A percentile compares a stretch with the other conserved stretches of the same genome.
phyloP scores from a whole-genome alignment of 352 stramenopile species.

The Globisporangium ultimum region DNA sequence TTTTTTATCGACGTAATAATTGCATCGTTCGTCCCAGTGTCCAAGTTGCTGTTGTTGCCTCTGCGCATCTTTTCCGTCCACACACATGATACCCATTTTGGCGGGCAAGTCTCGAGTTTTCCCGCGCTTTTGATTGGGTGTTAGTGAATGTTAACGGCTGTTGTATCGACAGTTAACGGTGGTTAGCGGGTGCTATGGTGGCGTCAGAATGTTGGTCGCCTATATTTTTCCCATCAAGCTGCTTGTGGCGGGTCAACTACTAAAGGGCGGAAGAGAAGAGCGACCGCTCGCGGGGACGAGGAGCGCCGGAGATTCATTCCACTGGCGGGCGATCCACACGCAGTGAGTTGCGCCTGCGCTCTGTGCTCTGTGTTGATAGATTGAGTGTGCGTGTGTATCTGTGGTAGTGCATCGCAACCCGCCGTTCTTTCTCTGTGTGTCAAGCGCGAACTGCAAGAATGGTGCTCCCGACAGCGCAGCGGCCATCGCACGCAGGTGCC shows the following conservation, averaged over 20 bases:
- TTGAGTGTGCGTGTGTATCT: neutral
- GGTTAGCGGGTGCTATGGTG: neutral
- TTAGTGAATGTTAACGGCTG: neutral
- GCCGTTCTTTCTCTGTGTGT: no score
- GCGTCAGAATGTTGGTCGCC: neutral
- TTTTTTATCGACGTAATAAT: no score
- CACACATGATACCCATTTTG: neutral
- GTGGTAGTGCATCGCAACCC: neutral
- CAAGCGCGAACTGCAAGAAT: neutral
- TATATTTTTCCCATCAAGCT: neutral
- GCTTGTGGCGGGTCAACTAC: neutral
- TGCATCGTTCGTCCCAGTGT: no score
- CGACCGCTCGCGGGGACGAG: slow-evolving; percentile 2
- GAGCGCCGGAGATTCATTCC: neutral
- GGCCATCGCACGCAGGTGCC: neutral
- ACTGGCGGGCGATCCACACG: neutral
- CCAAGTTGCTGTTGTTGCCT: no score
- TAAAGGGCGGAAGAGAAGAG: neutral
- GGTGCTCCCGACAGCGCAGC: slow-evolving; percentile 14
- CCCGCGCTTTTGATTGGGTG: slow-evolving; percentile 10
- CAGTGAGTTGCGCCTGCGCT: no score
- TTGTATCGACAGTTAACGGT: neutral
- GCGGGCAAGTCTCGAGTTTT: neutral
- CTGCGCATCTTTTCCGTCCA: no score
- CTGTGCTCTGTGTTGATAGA: neutral